Evolutionary conservation across 1,139 yeast genomes (phyloP), one percentile per base, ranked within the genome.

Genomic region (Eremothecium gossypii): DNA sequence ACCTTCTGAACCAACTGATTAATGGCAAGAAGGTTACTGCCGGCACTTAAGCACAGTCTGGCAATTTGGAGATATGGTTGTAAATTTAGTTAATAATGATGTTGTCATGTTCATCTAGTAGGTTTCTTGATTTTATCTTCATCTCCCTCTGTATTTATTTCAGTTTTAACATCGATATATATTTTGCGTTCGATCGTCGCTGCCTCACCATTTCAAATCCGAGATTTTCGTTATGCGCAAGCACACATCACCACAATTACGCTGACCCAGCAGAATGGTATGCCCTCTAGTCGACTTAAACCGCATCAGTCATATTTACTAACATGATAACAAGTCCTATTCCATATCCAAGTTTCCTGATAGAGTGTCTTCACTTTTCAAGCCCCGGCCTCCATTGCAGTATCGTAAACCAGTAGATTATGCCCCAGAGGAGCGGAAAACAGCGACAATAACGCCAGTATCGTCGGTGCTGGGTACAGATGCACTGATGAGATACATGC

Each of bases 1-100:
- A 81, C 57, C 68, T 82, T 52, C 68, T 81, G 51, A 79, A 76
- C 40, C 89, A 81, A 57, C 68, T 81, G 55, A 77, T 81, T 74
- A 77, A 78, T 50, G 84, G 85, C 29, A 79, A 79, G 62, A 77
- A 38, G 20, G 59, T 65, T 36, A 54, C 64, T 39, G 67, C 68
- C 28, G 61, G 55, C 17, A 57, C 50, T 37, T 53, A 42, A 45
- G n/a, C 27, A 30, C 7, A 38, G 35, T 11, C 5, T 17, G 23
- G 23, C 23, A 17, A 6, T 17, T 6, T 3, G 23, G 23, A 6
- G 23, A 17, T 17, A 17, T 17, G 23, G 23, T 17, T 17, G 23
- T 17, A 17, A 17, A 17, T 17, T 17, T 17, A 17, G 23, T 17
- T 17, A 17, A 17, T 17, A 17, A 17, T 17, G 23, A 17, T 17